These are phyloP conservation scores for Prunus mira DNA, from an alignment of 306 rosid species.

Conservation along the genomic window DNA sequence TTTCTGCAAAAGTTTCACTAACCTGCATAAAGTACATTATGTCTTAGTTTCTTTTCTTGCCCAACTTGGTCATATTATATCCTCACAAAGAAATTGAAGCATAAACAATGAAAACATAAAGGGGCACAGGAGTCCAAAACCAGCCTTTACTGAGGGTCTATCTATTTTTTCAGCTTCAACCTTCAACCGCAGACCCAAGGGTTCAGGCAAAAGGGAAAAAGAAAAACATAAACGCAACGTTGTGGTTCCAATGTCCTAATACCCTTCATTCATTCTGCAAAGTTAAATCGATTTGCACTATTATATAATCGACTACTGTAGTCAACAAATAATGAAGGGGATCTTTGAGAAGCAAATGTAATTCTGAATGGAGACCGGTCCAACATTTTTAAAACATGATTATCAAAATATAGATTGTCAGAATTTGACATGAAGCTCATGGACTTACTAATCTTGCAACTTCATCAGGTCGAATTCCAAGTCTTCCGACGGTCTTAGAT, in stretches of 20 bases:
- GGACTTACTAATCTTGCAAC: conserved; percentile 79
- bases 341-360: not conserved
- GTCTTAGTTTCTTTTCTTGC: conserved; percentile 7
- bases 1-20: conserved; percentile 93
- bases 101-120: conserved; percentile 2
- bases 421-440: conserved; percentile 16
- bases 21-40: conserved; percentile 47
- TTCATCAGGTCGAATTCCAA: conserved; percentile 60
- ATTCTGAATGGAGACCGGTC: not conserved
- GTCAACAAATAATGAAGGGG: conserved; percentile 4
- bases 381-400: not conserved
- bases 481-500: too few relatives aligned
- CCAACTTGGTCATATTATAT: not conserved
- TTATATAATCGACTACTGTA: not conserved
- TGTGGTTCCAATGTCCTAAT: not conserved
- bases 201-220: too few relatives aligned
- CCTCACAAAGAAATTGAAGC: not conserved
- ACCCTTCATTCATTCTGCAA: not conserved
- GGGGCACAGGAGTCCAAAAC: not conserved
- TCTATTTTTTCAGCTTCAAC: not conserved
- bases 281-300: not conserved
- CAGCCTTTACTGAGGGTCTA: not conserved
- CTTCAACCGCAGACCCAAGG: not conserved
- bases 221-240: not conserved
- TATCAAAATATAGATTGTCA: not conserved